phyloP scores from a whole-genome alignment of 2,329 filamentous ascomycete species.

The Iodosphaeria phyllophila region DNA sequence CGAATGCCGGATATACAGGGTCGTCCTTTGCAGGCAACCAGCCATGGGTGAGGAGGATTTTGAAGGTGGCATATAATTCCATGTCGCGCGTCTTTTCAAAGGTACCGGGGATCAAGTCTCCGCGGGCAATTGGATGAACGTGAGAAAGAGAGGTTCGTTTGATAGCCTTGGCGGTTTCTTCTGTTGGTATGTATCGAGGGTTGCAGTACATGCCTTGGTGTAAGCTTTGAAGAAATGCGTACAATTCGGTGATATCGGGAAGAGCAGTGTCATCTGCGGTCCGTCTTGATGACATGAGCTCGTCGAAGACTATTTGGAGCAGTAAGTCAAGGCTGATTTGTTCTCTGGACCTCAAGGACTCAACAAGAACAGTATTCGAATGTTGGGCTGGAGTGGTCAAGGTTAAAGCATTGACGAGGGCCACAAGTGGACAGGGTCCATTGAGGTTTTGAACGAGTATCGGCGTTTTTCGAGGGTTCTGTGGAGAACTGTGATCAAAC shows the following conservation, averaged over 20 bases:
- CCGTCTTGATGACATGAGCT: slow-evolving; percentile 64
- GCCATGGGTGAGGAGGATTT: slow-evolving; percentile 75
- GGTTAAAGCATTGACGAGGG: slow-evolving; percentile 80
- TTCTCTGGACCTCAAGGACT: slow-evolving; percentile 61
- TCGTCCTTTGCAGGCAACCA: slow-evolving; percentile 64
- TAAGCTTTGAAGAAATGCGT: slow-evolving; percentile 69
- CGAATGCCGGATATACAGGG: slow-evolving; percentile 48
- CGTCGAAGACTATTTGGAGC: slow-evolving; percentile 80
- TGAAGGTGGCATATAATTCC: slow-evolving; percentile 78
- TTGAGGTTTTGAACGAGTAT: slow-evolving; percentile 88
- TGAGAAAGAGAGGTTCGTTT: slow-evolving; percentile 33
- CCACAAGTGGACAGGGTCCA: slow-evolving; percentile 82
- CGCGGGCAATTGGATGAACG: slow-evolving; percentile 29
- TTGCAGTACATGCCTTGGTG: slow-evolving; percentile 99
- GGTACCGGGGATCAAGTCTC: slow-evolving; percentile 38
- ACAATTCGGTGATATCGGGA: slow-evolving; percentile 76
- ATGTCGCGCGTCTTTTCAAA: slow-evolving; percentile 84
- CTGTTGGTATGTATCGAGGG: slow-evolving; percentile 56
- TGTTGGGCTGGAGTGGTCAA: slow-evolving; percentile 54
- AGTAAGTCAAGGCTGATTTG: slow-evolving; percentile 75
- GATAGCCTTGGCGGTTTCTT: slow-evolving; percentile 24
- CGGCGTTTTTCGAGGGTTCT: slow-evolving; percentile 58
- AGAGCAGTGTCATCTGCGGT: slow-evolving; percentile 43
- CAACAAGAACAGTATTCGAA: slow-evolving; percentile 51
- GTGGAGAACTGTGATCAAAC: slow-evolving; percentile 43